phyloP scores from a whole-genome alignment of 1,284 basidiomycete genomes.

The Moesziomyces antarcticus region DNA sequence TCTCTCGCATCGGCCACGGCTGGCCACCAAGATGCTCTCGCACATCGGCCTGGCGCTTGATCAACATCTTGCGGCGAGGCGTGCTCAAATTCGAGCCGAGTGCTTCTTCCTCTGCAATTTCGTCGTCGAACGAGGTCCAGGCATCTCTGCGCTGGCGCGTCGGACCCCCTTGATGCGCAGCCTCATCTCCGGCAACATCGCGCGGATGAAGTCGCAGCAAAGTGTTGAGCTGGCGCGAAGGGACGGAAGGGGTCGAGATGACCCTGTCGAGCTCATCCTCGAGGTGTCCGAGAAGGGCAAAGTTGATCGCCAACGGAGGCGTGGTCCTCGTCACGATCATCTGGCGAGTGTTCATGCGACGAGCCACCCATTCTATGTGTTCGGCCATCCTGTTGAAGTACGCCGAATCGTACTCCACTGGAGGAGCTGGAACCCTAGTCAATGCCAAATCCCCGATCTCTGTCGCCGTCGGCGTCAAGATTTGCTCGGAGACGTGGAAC shows the following conservation, averaged over 20 bases:
- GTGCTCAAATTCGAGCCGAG: background rate
- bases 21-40: background rate
- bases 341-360: no score
- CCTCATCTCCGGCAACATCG: background rate
- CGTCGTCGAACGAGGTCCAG: background rate
- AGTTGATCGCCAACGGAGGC: background rate
- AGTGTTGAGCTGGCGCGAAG: background rate
- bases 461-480: conserved; percentile 3
- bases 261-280: conserved; percentile 11
- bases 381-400: no score
- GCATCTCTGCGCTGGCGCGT: background rate
- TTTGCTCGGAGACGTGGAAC: background rate
- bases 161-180: background rate
- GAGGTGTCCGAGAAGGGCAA: conserved; percentile 2
- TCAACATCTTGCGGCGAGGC: background rate
- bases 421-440: background rate
- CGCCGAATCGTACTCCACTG: no score
- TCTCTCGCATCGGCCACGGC: background rate
- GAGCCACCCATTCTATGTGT: no score
- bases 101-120: background rate
- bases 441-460: background rate
- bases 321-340: no score
- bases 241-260: background rate
- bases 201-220: background rate
- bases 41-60: background rate